Evolutionary conservation across 2,329 filamentous ascomycete species (phyloP).

Genomic region (Penicillium sp.): DNA sequence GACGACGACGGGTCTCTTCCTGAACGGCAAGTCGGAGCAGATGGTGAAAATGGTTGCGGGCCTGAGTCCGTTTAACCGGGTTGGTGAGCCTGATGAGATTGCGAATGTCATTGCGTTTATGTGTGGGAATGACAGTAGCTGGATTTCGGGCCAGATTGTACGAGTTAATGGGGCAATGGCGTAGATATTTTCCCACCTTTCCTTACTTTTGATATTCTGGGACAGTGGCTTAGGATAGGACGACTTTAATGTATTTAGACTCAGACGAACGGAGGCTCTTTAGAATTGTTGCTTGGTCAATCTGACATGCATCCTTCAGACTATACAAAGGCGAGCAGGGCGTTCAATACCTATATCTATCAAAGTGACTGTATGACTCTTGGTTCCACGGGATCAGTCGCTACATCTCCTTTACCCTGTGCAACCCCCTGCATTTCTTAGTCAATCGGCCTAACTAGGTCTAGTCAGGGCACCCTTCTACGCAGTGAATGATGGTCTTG

Average conservation of each 20-base stretch:
- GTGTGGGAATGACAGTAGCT: slow-evolving; percentile 46
- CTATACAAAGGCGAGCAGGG: not conserved
- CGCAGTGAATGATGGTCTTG: too few relatives aligned
- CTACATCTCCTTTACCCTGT: not conserved
- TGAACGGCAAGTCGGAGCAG: slow-evolving; percentile 55
- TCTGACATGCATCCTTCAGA: not conserved
- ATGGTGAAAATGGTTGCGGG: slow-evolving; percentile 49
- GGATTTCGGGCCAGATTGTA: slow-evolving; percentile 54
- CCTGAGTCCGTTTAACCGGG: slow-evolving; percentile 51
- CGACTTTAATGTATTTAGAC: not conserved
- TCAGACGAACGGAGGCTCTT: not conserved
- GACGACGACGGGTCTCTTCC: slow-evolving; percentile 62
- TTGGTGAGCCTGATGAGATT: slow-evolving; percentile 57
- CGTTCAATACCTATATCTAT: not conserved
- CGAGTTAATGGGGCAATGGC: slow-evolving; percentile 50
- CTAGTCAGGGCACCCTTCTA: too few relatives aligned
- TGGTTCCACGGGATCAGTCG: not conserved
- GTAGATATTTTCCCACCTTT: slow-evolving; percentile 4
- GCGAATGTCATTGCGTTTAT: slow-evolving; percentile 55
- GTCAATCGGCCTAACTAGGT: too few relatives aligned
- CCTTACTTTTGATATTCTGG: not conserved
- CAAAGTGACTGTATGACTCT: not conserved
- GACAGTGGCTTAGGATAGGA: not conserved
- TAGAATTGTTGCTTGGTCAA: not conserved
- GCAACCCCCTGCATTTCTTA: too few relatives aligned